Conservation (phyloP, 768 basidiomycete genomes). For the Sporobolomyces pararoseus region DNA sequence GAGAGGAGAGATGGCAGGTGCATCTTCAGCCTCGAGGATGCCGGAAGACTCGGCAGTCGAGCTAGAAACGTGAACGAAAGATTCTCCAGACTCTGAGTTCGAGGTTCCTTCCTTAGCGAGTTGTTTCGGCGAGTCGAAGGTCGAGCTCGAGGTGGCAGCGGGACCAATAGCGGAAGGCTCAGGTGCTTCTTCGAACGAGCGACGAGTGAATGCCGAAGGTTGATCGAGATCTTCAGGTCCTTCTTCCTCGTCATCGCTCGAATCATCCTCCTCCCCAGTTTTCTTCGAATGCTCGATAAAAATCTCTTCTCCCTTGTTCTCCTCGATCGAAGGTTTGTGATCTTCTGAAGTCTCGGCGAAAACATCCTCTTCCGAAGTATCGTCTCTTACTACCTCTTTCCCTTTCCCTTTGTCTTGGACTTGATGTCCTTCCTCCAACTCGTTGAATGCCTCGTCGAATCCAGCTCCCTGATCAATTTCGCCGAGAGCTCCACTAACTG, state of each 20-base stretch:
- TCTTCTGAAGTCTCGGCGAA: background rate
- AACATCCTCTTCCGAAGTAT: background rate
- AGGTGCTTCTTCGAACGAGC: background rate
- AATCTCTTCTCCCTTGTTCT: constrained; percentile 16
- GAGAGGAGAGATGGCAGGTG: constrained; percentile 5
- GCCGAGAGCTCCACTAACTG: constrained; percentile 56
- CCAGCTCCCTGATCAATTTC: constrained; percentile 25
- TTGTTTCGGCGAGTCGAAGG: constrained; percentile 3
- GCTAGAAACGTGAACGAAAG: constrained; percentile 35
- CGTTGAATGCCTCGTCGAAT: constrained; percentile 49
- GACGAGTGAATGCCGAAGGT: constrained; percentile 24
- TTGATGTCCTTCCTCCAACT: constrained; percentile 12
- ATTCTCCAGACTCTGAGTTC: constrained; percentile 38
- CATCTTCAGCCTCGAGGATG: background rate
- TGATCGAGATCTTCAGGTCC: constrained; percentile 43
- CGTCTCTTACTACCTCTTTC: background rate
- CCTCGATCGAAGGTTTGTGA: background rate
- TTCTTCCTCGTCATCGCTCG: constrained; percentile 55
- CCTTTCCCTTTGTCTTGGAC: constrained; percentile 10
- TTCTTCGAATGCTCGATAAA: constrained; percentile 11
- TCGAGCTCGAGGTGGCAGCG: background rate
- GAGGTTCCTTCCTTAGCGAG: background rate
- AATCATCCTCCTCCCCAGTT: constrained; percentile 37
- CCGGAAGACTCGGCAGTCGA: constrained; percentile 10
- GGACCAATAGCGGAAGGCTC: background rate